Conservation (phyloP, 257 asterid genomes). For the Orobanche coerulescens region DNA sequence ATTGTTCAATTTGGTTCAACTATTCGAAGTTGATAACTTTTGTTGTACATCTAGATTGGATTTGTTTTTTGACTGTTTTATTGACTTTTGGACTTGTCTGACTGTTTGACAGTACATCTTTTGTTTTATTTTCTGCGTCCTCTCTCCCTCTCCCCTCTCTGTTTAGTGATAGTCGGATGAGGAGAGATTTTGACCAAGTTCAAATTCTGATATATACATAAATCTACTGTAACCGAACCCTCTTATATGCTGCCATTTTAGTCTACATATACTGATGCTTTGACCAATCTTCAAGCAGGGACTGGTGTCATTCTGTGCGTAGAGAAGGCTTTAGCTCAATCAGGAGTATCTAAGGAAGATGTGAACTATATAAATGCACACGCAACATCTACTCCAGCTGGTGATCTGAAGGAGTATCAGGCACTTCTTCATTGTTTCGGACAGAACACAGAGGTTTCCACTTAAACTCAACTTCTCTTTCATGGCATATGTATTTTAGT, state of each 20-base stretch:
- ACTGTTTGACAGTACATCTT: not conserved
- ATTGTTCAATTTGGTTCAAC: not conserved
- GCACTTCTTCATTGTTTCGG: constrained; percentile 85
- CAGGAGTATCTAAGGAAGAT: constrained; percentile 82
- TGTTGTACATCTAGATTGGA: not conserved
- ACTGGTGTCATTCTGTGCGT: constrained; percentile 79
- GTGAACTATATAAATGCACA: constrained; percentile 95
- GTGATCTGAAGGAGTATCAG: constrained; percentile 85
- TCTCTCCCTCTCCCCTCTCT: too few species aligned
- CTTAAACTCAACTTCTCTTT: constrained; percentile 13
- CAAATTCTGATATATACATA: not conserved
- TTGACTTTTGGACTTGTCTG: not conserved
- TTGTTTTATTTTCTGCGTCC: too few species aligned
- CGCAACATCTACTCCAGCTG: constrained; percentile 96
- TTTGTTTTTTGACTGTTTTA: not conserved
- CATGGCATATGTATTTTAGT: not conserved
- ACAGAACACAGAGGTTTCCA: constrained; percentile 74
- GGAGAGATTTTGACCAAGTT: not conserved
- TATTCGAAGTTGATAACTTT: not conserved
- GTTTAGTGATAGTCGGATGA: not conserved
- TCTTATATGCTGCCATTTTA: not conserved
- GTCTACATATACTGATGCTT: constrained; percentile 14
- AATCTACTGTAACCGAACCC: not conserved
- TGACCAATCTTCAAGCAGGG: constrained; percentile 43
- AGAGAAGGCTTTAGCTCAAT: constrained; percentile 93